Evolutionary conservation across 352 stramenopile genomes (phyloP).

Genomic region (Globisporangium barbulae): DNA sequence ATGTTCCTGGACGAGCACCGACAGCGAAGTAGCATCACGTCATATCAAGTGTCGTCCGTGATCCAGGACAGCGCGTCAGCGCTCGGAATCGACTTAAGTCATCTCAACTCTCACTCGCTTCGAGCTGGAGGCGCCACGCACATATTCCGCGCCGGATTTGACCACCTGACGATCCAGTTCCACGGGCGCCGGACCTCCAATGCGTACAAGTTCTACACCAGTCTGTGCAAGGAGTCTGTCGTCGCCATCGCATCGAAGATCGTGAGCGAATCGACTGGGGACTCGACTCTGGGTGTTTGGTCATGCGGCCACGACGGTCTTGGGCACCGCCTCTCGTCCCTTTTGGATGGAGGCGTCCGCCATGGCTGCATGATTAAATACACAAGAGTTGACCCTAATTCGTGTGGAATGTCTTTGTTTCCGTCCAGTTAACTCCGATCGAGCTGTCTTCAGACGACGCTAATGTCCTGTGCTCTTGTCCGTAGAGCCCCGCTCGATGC

Average conservation of each 20-base stretch:
- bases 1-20: neutral
- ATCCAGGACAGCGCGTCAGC: neutral
- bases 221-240: conserved; percentile 14
- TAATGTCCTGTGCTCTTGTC: too few species aligned
- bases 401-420: neutral
- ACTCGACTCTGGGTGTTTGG: conserved; percentile 4
- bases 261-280: conserved; percentile 4
- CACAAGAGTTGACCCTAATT: neutral
- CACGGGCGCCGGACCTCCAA: conserved; percentile 16
- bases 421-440: too few species aligned
- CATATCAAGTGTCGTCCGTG: neutral
- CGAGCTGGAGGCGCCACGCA: conserved; percentile 12
- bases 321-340: neutral
- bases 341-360: neutral
- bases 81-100: neutral
- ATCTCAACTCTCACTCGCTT: conserved; percentile 11
- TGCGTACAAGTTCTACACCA: conserved; percentile 23
- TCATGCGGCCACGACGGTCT: neutral
- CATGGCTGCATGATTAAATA: neutral
- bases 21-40: neutral
- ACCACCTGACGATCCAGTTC: conserved; percentile 16
- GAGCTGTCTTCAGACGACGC: too few species aligned
- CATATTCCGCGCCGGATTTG: conserved; percentile 10
- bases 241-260: conserved; percentile 8
- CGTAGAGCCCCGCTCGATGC: too few species aligned